Percentiles rank a stretch among this genome's conserved stretches.
These are phyloP conservation scores for Penicillium bialowiezense DNA, from an alignment of 495 filamentous ascomycete species.

Conservation along the genomic window DNA sequence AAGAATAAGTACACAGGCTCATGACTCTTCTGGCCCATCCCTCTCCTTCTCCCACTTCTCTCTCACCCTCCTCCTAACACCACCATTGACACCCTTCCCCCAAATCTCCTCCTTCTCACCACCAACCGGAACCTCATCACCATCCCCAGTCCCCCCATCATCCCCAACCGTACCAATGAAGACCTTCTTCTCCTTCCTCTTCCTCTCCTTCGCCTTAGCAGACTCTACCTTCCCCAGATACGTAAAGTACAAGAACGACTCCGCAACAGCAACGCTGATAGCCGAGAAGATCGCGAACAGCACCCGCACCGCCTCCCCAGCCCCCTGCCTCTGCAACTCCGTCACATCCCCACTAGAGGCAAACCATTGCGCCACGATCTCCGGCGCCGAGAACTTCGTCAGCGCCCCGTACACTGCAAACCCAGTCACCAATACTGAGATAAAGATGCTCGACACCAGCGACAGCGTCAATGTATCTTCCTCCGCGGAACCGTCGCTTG, in stretches of 20 bases:
- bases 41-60: constrained; percentile 43
- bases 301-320: constrained; percentile 37
- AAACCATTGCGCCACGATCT: constrained; percentile 20
- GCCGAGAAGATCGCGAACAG: constrained; percentile 40
- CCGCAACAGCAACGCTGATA: constrained; percentile 72
- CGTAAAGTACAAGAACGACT: constrained; percentile 82
- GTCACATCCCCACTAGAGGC: constrained; percentile 52
- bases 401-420: constrained; percentile 46
- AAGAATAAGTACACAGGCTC: constrained; percentile 3
- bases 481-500: background rate
- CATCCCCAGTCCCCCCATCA: constrained; percentile 2
- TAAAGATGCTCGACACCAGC: constrained; percentile 47
- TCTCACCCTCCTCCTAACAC: constrained; percentile 41
- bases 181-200: constrained; percentile 66
- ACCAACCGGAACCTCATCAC: constrained; percentile 9
- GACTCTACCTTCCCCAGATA: constrained; percentile 76
- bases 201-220: constrained; percentile 64
- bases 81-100: constrained; percentile 47
- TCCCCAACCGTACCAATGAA: constrained; percentile 53
- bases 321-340: constrained; percentile 12
- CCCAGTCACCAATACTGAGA: constrained; percentile 45
- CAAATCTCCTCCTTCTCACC: constrained; percentile 41
- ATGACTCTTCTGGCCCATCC: constrained; percentile 3
- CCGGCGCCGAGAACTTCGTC: constrained; percentile 54
- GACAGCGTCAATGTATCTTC: constrained; percentile 39